A percentile compares a stretch with the other conserved stretches of the same genome.
phyloP scores from a whole-genome alignment of 2,329 filamentous ascomycete species.

The Trichoderma aggressivum region DNA sequence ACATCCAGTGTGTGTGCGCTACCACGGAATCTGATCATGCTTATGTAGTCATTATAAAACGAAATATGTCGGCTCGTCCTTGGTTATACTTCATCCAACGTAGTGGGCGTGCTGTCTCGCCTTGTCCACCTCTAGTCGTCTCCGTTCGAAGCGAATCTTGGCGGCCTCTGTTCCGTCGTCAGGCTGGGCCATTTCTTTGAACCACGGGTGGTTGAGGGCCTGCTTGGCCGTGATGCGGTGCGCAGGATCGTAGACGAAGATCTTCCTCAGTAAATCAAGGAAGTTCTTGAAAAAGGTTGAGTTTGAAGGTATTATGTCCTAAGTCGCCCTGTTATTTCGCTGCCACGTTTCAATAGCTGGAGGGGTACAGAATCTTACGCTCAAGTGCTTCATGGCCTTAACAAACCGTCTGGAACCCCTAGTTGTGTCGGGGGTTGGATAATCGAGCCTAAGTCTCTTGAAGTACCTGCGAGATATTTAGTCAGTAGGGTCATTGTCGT shows the following conservation, averaged over 20 bases:
- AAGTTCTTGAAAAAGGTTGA: slow-evolving; percentile 60
- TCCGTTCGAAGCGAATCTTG: slow-evolving; percentile 57
- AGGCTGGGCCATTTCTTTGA: slow-evolving; percentile 58
- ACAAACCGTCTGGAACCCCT: slow-evolving; percentile 64
- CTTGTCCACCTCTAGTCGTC: slow-evolving; percentile 41
- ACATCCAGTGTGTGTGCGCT: slow-evolving; percentile 20
- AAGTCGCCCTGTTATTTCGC: background rate
- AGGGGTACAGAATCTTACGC: slow-evolving; percentile 43
- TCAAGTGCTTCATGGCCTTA: slow-evolving; percentile 66
- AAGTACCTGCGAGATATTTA: slow-evolving; percentile 52
- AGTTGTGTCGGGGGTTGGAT: slow-evolving; percentile 61
- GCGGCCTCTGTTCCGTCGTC: slow-evolving; percentile 67
- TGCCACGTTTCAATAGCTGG: background rate
- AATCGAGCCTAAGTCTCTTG: slow-evolving; percentile 62
- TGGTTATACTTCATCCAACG: slow-evolving; percentile 27
- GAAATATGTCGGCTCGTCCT: slow-evolving; percentile 9
- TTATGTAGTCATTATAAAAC: slow-evolving; percentile 30
- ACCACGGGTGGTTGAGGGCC: slow-evolving; percentile 65
- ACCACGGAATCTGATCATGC: slow-evolving; percentile 31
- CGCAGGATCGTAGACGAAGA: slow-evolving; percentile 65
- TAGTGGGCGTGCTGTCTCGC: slow-evolving; percentile 23
- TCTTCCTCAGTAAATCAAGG: slow-evolving; percentile 61
- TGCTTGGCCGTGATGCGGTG: slow-evolving; percentile 65
- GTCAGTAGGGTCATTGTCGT: background rate
- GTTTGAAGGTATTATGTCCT: slow-evolving; percentile 64